These are phyloP conservation scores for Boletellus sp. DNA, from an alignment of 768 basidiomycete genomes.

Conservation along the genomic window DNA sequence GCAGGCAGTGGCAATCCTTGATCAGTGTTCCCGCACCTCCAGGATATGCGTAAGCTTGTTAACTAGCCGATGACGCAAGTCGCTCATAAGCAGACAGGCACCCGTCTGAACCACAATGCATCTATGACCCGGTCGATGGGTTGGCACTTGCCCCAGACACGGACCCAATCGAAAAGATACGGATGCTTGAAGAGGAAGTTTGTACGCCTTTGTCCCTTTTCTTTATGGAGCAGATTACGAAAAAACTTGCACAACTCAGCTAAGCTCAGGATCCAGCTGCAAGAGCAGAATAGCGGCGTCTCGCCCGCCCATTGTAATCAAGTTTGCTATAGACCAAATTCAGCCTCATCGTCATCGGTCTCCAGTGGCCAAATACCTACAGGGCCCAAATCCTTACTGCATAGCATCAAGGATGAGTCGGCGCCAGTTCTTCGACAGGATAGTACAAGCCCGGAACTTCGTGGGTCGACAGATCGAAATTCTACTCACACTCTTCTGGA, in stretches of 20 bases:
- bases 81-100: constrained; percentile 46
- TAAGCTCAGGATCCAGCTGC: constrained; percentile 58
- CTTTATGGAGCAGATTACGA: not conserved
- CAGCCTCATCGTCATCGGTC: constrained; percentile 20
- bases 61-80: not conserved
- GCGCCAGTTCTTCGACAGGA: constrained; percentile 34
- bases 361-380: constrained; percentile 13
- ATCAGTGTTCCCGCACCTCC: constrained; percentile 83
- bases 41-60: constrained; percentile 67
- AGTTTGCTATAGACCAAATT: constrained; percentile 18
- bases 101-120: constrained; percentile 81
- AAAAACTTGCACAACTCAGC: constrained; percentile 37
- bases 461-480: constrained; percentile 35
- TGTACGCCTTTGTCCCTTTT: constrained; percentile 38
- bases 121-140: constrained; percentile 85
- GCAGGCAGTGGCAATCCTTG: constrained; percentile 75
- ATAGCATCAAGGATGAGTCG: constrained; percentile 1
- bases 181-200: constrained; percentile 73
- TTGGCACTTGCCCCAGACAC: constrained; percentile 70
- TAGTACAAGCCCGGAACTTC: constrained; percentile 51
- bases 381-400: constrained; percentile 6
- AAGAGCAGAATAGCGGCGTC: constrained; percentile 44
- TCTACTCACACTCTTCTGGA: constrained; percentile 57
- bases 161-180: constrained; percentile 77
- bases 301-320: constrained; percentile 21